Conservation (phyloP, 768 basidiomycete genomes). For the Tricholoma bakamatsutake region DNA sequence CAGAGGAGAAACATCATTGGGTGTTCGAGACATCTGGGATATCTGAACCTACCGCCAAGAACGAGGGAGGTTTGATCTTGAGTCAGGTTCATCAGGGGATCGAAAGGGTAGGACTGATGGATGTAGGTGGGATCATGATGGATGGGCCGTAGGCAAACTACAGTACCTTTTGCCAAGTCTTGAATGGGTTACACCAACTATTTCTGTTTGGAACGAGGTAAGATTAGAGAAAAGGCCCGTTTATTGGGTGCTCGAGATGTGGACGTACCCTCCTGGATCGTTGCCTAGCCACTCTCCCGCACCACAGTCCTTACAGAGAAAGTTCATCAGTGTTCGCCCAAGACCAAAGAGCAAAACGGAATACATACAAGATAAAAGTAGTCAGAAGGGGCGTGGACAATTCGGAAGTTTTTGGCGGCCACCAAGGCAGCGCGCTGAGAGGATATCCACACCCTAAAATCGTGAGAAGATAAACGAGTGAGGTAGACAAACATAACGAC, state of each 20-base stretch:
- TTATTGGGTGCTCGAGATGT: not conserved
- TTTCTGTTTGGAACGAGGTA: slow-evolving; percentile 27
- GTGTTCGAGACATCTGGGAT: not conserved
- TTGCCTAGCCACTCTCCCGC: slow-evolving; percentile 64
- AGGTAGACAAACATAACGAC: slow-evolving; percentile 45
- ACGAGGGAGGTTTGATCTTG: slow-evolving; percentile 45
- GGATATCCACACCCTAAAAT: slow-evolving; percentile 63
- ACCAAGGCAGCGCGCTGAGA: slow-evolving; percentile 53
- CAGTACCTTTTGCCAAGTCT: slow-evolving; percentile 67
- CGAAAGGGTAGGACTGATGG: slow-evolving; percentile 56
- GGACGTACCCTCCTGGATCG: slow-evolving; percentile 32
- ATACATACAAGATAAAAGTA: slow-evolving; percentile 62
- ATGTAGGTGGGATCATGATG: not conserved
- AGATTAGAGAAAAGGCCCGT: not conserved
- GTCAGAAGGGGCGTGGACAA: slow-evolving; percentile 70
- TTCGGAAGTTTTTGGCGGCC: slow-evolving; percentile 46
- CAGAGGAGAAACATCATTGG: not conserved
- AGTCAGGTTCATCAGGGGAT: slow-evolving; percentile 57
- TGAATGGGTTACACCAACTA: slow-evolving; percentile 76
- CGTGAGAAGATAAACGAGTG: not conserved
- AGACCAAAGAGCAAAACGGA: not conserved
- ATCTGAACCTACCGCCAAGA: slow-evolving; percentile 52
- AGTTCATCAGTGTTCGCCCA: slow-evolving; percentile 9
- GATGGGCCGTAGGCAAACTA: not conserved
- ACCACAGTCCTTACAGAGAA: slow-evolving; percentile 51